phyloP scores from a whole-genome alignment of 208 protist genomes.

The Zelonia costaricensis region DNA sequence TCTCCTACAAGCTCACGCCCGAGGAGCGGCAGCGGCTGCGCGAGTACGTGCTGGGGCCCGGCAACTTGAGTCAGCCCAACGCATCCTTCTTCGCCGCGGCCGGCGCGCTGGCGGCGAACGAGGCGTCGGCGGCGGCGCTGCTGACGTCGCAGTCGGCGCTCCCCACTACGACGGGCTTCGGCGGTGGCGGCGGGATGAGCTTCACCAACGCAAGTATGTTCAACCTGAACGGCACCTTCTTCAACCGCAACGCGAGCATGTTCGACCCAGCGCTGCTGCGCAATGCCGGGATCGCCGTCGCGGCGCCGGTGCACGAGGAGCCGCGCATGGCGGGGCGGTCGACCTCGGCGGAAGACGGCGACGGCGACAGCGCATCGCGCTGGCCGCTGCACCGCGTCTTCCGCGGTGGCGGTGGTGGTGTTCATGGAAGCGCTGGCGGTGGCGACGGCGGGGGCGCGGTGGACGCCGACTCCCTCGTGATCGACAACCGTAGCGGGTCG shows the following conservation, averaged over 20 bases:
- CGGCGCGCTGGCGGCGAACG: constrained; percentile 1
- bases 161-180: not conserved
- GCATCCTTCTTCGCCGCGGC: constrained; percentile 5
- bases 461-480: too few species aligned
- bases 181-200: not conserved
- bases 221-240: constrained; percentile 10
- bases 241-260: constrained; percentile 17
- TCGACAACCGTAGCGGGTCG: too few species aligned
- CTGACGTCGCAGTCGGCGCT: not conserved
- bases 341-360: too few species aligned
- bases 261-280: constrained; percentile 18
- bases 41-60: constrained; percentile 10
- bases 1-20: constrained; percentile 15
- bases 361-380: constrained; percentile 1
- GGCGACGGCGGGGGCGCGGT: too few species aligned
- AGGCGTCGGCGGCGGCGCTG: not conserved
- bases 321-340: not conserved
- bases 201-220: constrained; percentile 27
- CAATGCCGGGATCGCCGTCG: constrained; percentile 27
- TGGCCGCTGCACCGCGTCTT: too few species aligned
- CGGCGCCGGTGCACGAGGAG: constrained; percentile 29
- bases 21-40: constrained; percentile 27
- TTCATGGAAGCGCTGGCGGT: too few species aligned
- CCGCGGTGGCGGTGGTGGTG: too few species aligned
- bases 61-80: not conserved